These are phyloP conservation scores for Pseudopithomyces maydicus DNA, from an alignment of 2,329 filamentous ascomycete species.

Conservation along the genomic window DNA sequence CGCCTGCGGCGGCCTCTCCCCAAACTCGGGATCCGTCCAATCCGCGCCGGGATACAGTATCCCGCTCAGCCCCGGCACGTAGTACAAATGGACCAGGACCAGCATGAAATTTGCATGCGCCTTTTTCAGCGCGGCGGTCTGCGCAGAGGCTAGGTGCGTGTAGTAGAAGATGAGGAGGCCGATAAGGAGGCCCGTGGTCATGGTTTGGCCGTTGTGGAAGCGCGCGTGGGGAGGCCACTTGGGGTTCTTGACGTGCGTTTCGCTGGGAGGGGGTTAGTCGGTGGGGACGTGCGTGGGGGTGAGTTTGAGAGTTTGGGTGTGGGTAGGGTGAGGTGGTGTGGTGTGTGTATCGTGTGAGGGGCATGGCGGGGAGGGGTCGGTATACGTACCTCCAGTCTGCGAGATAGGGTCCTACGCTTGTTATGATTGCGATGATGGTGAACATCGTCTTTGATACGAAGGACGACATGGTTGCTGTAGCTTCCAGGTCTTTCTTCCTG, in stretches of 20 bases:
- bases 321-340: neutral
- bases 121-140: neutral
- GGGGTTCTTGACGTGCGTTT: slow-evolving; percentile 55
- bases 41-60: slow-evolving; percentile 54
- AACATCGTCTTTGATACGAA: neutral
- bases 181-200: slow-evolving; percentile 52
- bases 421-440: slow-evolving; percentile 34
- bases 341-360: too few relatives aligned
- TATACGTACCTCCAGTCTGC: slow-evolving; percentile 42
- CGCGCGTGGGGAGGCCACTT: slow-evolving; percentile 57
- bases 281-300: neutral
- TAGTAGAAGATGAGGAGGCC: slow-evolving; percentile 46
- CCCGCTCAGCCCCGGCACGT: slow-evolving; percentile 50
- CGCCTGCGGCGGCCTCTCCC: slow-evolving; percentile 2
- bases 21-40: slow-evolving; percentile 54
- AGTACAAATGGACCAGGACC: slow-evolving; percentile 51
- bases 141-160: neutral
- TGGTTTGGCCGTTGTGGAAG: slow-evolving; percentile 61
- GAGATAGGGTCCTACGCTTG: slow-evolving; percentile 38
- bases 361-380: neutral
- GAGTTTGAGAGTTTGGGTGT: neutral
- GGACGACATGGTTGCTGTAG: neutral
- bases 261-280: neutral
- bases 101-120: slow-evolving; percentile 14
- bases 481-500: neutral